Percentiles rank a stretch among this genome's conserved stretches.
Evolutionary conservation across 495 filamentous ascomycete species (phyloP).

Genomic region (Astrocystis sublimbata): DNA sequence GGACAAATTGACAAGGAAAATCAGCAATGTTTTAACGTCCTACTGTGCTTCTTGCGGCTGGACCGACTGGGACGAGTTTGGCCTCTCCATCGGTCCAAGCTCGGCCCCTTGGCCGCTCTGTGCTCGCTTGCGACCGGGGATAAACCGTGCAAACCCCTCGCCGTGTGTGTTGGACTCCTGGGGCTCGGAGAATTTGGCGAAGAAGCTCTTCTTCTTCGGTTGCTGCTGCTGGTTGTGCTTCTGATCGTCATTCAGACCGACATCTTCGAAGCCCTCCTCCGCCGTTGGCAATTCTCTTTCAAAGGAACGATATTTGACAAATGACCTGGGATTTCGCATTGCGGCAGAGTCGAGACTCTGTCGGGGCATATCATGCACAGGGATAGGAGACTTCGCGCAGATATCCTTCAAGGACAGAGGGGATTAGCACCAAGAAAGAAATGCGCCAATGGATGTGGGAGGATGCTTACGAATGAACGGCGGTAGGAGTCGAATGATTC

Average conservation of each 20-base stretch:
- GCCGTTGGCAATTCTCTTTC: constrained; percentile 59
- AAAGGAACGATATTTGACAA: constrained; percentile 52
- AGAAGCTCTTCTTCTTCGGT: constrained; percentile 79
- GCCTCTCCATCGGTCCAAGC: constrained; percentile 56
- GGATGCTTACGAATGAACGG: constrained; percentile 79
- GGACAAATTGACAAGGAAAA: constrained; percentile 13
- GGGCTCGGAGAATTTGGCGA: constrained; percentile 76
- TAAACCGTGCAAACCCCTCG: constrained; percentile 59
- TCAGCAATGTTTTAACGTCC: no score
- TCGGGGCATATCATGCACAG: constrained; percentile 62
- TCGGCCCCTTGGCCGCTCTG: constrained; percentile 75
- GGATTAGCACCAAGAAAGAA: constrained; percentile 11
- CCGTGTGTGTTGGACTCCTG: constrained; percentile 39
- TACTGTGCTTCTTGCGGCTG: constrained; percentile 41
- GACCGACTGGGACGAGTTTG: constrained; percentile 30
- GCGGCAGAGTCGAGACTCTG: constrained; percentile 76
- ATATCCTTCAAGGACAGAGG: constrained; percentile 70
- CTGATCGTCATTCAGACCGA: constrained; percentile 77
- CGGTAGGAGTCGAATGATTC: constrained; percentile 98
- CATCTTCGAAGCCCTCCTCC: constrained; percentile 87
- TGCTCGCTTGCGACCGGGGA: constrained; percentile 70
- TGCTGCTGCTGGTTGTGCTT: constrained; percentile 46
- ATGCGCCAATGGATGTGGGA: constrained; percentile 12
- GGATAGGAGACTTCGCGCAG: constrained; percentile 79
- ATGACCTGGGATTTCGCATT: constrained; percentile 57